These are phyloP conservation scores for Ustilago tritici DNA, from an alignment of 1,284 basidiomycete species.

Conservation along the genomic window DNA sequence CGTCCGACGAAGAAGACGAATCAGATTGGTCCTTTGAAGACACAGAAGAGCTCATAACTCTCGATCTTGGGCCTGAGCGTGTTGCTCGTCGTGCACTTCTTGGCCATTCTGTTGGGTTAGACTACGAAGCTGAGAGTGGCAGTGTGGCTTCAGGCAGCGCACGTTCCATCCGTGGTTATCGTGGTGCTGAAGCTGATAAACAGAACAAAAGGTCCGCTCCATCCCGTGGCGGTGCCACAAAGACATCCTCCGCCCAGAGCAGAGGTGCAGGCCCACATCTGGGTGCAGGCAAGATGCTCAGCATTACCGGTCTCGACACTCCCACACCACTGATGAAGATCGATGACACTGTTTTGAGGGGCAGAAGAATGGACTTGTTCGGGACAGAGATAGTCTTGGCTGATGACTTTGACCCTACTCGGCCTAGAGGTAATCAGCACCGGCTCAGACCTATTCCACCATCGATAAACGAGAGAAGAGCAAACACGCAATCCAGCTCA, in stretches of 20 bases:
- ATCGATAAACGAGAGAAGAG: neutral
- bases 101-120: slow-evolving; percentile 21
- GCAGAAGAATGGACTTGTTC: slow-evolving; percentile 23
- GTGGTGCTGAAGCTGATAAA: slow-evolving; percentile 3
- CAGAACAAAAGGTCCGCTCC: neutral
- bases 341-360: slow-evolving; percentile 32
- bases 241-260: neutral
- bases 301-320: slow-evolving; percentile 42
- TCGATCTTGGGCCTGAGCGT: slow-evolving; percentile 37
- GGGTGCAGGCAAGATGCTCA: slow-evolving; percentile 29
- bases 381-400: slow-evolving; percentile 41
- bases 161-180: slow-evolving; percentile 12
- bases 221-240: neutral
- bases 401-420: slow-evolving; percentile 33
- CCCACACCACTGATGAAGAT: slow-evolving; percentile 37
- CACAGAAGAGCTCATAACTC: slow-evolving; percentile 31
- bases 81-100: slow-evolving; percentile 33
- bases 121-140: slow-evolving; percentile 3
- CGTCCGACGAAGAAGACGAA: slow-evolving; percentile 8
- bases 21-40: slow-evolving; percentile 46
- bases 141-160: neutral
- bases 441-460: slow-evolving; percentile 23
- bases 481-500: slow-evolving; percentile 2
- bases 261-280: slow-evolving; percentile 10
- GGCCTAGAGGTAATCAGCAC: slow-evolving; percentile 20